A percentile compares a stretch with the other conserved stretches of the same genome.
These are phyloP conservation scores for Thalassiosira oceanica DNA, from an alignment of 352 stramenopile species.

Conservation along the genomic window DNA sequence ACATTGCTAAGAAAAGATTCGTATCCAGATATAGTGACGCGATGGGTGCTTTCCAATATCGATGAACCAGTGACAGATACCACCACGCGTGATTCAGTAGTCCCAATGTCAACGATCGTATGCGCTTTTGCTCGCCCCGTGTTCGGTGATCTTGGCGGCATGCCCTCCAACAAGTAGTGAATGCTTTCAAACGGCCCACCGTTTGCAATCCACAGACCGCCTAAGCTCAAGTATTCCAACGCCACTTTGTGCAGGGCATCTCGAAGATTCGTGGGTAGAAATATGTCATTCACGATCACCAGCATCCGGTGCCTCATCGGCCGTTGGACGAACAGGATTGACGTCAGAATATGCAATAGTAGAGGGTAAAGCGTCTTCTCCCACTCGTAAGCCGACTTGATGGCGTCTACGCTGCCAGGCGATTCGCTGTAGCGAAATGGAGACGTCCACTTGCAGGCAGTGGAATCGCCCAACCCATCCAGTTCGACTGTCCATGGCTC, in stretches of 20 bases:
- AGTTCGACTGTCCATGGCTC: constrained; percentile 14
- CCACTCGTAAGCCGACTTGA: constrained; percentile 24
- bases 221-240: constrained; percentile 34
- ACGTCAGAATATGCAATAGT: constrained; percentile 39
- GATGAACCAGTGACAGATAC: constrained; percentile 22
- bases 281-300: constrained; percentile 28
- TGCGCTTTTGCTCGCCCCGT: constrained; percentile 19
- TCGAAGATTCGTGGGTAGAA: constrained; percentile 16
- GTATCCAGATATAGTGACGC: constrained; percentile 25
- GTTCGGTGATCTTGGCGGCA: neutral
- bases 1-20: constrained; percentile 27
- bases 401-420: neutral
- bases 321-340: constrained; percentile 39
- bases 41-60: constrained; percentile 24
- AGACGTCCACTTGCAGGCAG: constrained; percentile 18
- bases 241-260: constrained; percentile 33
- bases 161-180: constrained; percentile 32
- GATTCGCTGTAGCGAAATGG: constrained; percentile 22
- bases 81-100: constrained; percentile 28
- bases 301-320: constrained; percentile 34
- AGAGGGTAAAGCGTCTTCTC: constrained; percentile 37
- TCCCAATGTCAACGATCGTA: constrained; percentile 38
- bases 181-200: constrained; percentile 19
- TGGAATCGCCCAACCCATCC: constrained; percentile 22
- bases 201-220: constrained; percentile 28